These are phyloP conservation scores for Cryoendolithus antarcticus DNA, from an alignment of 2,329 filamentous ascomycete genomes.

Conservation along the genomic window DNA sequence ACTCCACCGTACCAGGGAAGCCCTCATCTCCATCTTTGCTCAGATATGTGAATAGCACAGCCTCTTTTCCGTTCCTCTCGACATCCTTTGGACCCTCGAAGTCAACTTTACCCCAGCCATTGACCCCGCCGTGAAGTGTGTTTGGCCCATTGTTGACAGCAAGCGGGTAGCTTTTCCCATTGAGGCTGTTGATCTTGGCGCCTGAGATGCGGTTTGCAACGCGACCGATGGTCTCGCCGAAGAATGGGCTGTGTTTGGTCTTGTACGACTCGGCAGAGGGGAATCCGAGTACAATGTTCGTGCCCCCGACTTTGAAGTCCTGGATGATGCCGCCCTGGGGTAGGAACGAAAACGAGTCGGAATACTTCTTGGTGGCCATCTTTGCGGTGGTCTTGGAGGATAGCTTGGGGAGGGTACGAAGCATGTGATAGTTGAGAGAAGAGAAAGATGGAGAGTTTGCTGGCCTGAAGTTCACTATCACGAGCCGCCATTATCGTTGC, in stretches of 20 bases:
- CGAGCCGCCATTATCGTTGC: no score
- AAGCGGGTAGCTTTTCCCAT: constrained; percentile 57
- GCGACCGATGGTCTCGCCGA: constrained; percentile 86
- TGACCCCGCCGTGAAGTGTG: constrained; percentile 40
- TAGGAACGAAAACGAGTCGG: constrained; percentile 48
- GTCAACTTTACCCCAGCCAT: constrained; percentile 70
- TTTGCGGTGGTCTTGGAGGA: constrained; percentile 2
- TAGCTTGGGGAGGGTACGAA: no score
- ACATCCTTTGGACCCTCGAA: constrained; percentile 59
- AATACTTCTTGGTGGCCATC: constrained; percentile 13
- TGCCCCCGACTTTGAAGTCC: constrained; percentile 61
- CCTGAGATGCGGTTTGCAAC: constrained; percentile 67
- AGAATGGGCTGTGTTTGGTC: constrained; percentile 64
- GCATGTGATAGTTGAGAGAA: no score
- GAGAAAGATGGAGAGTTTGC: no score
- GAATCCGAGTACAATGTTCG: constrained; percentile 85
- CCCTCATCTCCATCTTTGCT: constrained; percentile 79
- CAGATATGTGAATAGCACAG: constrained; percentile 37
- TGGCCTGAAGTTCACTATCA: no score
- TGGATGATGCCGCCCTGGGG: constrained; percentile 71
- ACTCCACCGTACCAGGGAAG: constrained; percentile 74
- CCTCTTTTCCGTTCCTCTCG: constrained; percentile 36
- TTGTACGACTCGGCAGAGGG: constrained; percentile 62
- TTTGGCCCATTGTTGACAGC: constrained; percentile 67
- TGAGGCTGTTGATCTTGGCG: constrained; percentile 60